Evolutionary conservation across 805 yeast species (phyloP).

Genomic region (Pichia membranifaciens): DNA sequence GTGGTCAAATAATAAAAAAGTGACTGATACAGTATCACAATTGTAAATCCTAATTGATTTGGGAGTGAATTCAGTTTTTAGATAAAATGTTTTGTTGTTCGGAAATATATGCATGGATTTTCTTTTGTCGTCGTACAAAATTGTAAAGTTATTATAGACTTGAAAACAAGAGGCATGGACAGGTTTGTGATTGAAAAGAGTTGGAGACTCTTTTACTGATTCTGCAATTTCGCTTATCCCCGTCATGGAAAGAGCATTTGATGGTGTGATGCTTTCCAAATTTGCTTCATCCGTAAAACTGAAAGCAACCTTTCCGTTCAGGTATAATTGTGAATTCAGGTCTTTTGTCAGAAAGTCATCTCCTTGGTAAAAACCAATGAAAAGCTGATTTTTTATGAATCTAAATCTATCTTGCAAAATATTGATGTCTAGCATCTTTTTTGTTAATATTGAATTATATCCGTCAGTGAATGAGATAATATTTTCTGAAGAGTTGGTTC

Average conservation of each 20-base stretch:
- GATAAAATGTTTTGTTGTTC: background rate
- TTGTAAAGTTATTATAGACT: background rate
- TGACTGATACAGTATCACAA: background rate
- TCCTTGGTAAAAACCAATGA: background rate
- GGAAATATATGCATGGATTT: background rate
- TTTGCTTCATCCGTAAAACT: background rate
- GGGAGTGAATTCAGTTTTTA: background rate
- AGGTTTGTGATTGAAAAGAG: background rate
- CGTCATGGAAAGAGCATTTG: background rate
- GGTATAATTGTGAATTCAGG: background rate
- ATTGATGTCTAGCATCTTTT: background rate
- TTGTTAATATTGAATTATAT: constrained; percentile 1
- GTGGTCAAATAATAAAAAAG: background rate
- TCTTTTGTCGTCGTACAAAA: background rate
- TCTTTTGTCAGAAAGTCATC: background rate
- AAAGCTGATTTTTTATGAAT: background rate
- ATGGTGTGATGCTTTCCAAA: background rate
- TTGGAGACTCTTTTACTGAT: background rate
- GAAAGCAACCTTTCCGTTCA: background rate
- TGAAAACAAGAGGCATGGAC: background rate
- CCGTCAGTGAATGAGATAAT: constrained; percentile 2
- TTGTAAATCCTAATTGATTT: background rate
- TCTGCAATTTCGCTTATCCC: background rate
- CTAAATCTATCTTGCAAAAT: background rate
- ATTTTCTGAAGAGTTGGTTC: too few species aligned